Evolutionary conservation across 176 grass and related monocot species (phyloP), one percentile per base, ranked within the genome.

Genomic region (Carex pumila): DNA sequence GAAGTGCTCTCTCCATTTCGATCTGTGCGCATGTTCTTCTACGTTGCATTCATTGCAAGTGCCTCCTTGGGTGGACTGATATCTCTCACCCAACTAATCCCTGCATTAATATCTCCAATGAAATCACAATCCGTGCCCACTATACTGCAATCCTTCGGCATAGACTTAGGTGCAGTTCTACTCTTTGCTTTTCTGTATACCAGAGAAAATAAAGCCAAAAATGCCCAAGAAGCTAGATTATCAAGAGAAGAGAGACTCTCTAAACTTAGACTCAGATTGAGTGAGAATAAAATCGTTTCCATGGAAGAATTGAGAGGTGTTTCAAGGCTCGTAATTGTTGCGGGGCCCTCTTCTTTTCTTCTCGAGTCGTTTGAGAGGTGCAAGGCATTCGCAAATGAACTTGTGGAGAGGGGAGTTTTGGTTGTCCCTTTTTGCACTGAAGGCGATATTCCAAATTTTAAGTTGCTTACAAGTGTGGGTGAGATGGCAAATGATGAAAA

Each of bases 11-110:
- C 95, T 49, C 95, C 95, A 1, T 94, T 83, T 83, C 92, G 95
- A 5, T 82, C 91, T 11, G 85, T 98, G 79, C 91, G 95, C 63
- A 98, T 98, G 95, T 98, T 98, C 88, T 98, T 98, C 88, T 98
- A 98, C 85, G 86, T 98, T 1, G 92, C 92, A 57, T 98, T 98
- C 86, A 93, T 91, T 65, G 95, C 92, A 12, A 98, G 91, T 79
- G 92, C 36, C 37, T 53, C 81, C 53, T 86, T 94, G 5, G 92
- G 95, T 11, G 89, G 81, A 15, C 77, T 98, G 81, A 98, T 98
- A 81, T 82, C 95, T 55, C 81, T 93, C 11, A 85, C 89, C 57
- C 92, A 56, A 75, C 87, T 94, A 78, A 70, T 98, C 61, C 84
- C 92, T 45, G 87, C 89, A 58, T 82, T 94, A 66, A 71, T 68